Conservation (phyloP, 2,329 filamentous ascomycete genomes). For the Zymoseptoria crescenta region DNA sequence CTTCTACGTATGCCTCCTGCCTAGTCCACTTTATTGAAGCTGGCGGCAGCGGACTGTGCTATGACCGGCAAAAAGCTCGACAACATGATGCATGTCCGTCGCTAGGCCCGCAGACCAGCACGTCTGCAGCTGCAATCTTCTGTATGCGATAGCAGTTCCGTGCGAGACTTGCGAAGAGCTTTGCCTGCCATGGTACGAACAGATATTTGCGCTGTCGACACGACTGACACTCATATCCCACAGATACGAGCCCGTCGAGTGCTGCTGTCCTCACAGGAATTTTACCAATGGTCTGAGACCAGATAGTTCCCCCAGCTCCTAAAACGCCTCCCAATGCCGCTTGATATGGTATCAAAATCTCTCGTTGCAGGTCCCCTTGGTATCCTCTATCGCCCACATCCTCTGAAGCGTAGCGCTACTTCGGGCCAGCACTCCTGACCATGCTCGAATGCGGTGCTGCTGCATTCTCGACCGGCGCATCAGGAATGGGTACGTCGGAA, state of each 20-base stretch:
- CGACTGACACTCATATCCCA: too few species aligned
- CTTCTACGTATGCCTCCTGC: too few species aligned
- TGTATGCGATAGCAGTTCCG: too few species aligned
- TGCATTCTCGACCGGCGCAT: slow-evolving; percentile 50
- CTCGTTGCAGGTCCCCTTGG: background rate
- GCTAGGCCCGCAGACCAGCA: background rate
- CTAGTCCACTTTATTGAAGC: background rate
- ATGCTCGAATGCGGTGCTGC: slow-evolving; percentile 18
- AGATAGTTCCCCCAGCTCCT: background rate
- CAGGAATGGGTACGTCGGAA: slow-evolving; percentile 86
- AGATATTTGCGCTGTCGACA: too few species aligned
- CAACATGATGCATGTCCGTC: background rate
- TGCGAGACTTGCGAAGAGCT: too few species aligned
- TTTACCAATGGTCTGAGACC: background rate
- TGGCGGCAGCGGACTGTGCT: background rate
- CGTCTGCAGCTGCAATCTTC: too few species aligned
- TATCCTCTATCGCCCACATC: background rate
- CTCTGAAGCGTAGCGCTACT: background rate
- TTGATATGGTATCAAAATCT: background rate
- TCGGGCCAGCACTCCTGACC: slow-evolving; percentile 18
- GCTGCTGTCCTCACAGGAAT: background rate
- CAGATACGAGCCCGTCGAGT: background rate
- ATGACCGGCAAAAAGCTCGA: background rate
- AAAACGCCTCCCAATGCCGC: slow-evolving; percentile 14
- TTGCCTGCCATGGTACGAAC: too few species aligned